Base-by-base conservation (phyloP, 192 early-diverging fungal species). In the Podila minutissima region DNA sequence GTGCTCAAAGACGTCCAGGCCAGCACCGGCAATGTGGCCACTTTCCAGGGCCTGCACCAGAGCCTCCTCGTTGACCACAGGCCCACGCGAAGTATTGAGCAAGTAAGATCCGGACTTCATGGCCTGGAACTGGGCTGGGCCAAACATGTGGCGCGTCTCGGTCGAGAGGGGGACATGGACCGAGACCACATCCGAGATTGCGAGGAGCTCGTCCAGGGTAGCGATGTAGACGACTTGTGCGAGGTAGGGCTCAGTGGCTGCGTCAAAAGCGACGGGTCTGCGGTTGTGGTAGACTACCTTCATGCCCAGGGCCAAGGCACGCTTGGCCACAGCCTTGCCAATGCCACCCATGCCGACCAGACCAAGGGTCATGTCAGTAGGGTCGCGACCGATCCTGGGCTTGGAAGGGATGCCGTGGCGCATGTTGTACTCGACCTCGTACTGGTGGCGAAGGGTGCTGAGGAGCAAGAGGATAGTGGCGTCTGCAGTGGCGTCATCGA, bases 281-380 rank as follows among this genome's bases (percentile, higher is more conserved):
- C 76, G 69, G 64, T 79, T 79, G 66, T 79, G 66, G 46, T 79
- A 79, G n/a, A 76, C 66, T 5, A 86, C 58, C 24, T 86, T 76
- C 84, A 90, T 86, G 1, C 83, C 79, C 28, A 81, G 84, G 4
- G 77, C 66, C 31, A 59, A 37, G 1, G 89, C 83, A 17, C 90
- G 83, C 32, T 72, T 65, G 35, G 85, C 87, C 24, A 90, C 83
- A 3, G 87, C 89, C 12, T 82, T 70, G 0, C 89, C 90, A 51
- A 90, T 90, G 17, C 86, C 84, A 4, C 90, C 90, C 62, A 90
- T 73, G 17, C 90, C 90, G 35, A 90, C 85, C 55, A 92, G 77
- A 4, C 88, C 88, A 5, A 92, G 72, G 2, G 78, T 83, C 75
- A 91, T 89, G 19, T 67, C 83, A 7, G 76, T 68, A 32, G 76